Evolutionary conservation across 1,284 basidiomycete genomes (phyloP), one percentile per base, ranked within the genome.

Genomic region (Naganishia albida): DNA sequence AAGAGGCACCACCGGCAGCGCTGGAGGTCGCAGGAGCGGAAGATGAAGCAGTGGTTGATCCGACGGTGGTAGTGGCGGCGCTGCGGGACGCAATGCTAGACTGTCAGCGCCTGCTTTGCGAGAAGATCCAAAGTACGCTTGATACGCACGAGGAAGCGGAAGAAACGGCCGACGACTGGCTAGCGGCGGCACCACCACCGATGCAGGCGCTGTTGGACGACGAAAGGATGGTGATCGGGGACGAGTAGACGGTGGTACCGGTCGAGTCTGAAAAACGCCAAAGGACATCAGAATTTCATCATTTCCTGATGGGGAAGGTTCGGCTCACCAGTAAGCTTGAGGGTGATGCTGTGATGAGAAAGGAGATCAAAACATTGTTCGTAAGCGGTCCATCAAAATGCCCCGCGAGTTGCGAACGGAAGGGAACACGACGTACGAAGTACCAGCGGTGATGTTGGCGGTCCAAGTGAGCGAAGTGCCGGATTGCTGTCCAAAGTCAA

Each of bases 401-500:
- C 3, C 7, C 4, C 38, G 2, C 12, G 30, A 7, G 25, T 16
- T 38, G 40, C 55, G n/a, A 20, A 15, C 6, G 8, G 6, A 34
- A 34, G 38, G 42, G 39, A 34, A 28, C 6, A 6, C 15, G 20
- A 62, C 64, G 51, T 39, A 65, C 64, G 69, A 70, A 30, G 84
- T 85, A 43, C 82, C 82, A 0, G 79, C 56, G 3, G 75, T 68
- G 28, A 90, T 72, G 74, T 88, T 82, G 56, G 85, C 86, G 12
- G 56, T 76, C 88, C 88, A 91, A 12, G 87, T 88, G 70, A 80
- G 72, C 43, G 74, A 77, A 15, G 77, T 84, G 1, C 80, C 83
- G 46, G 63, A 43, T 54, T 72, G 70, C 28, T 43, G 20, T 20
- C 65, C 65, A 52, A 66, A 66, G 65, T 66, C 59, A n/a, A 66